These are phyloP conservation scores for Xylaria multiplex DNA, from an alignment of 2,329 filamentous ascomycete genomes.

Conservation along the genomic window DNA sequence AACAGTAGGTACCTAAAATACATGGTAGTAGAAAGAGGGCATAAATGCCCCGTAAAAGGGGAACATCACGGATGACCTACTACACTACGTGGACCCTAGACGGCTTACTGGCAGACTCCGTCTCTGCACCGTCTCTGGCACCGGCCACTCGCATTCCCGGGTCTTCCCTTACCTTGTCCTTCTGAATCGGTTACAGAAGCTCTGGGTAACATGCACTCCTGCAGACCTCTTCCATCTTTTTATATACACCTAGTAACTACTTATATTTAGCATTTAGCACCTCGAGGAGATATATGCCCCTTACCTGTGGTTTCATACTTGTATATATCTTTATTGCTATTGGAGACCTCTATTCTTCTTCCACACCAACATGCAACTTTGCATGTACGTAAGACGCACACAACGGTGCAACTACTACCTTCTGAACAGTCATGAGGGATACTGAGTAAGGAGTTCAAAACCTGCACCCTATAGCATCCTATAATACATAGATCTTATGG, in stretches of 20 bases:
- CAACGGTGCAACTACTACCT: too few relatives aligned
- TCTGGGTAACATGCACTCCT: background rate
- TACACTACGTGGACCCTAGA: constrained; percentile 20
- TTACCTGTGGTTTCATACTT: too few relatives aligned
- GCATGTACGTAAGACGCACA: background rate
- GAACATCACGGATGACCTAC: too few relatives aligned
- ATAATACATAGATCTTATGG: background rate
- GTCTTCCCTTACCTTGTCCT: too few relatives aligned
- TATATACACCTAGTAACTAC: too few relatives aligned
- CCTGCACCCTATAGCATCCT: background rate
- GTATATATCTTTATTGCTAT: background rate
- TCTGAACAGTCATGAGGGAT: too few relatives aligned
- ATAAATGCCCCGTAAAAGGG: constrained; percentile 33
- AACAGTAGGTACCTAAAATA: too few relatives aligned
- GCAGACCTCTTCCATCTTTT: too few relatives aligned
- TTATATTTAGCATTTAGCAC: too few relatives aligned
- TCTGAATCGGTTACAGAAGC: background rate
- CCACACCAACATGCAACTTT: background rate
- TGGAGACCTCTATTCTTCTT: background rate
- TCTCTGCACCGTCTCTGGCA: constrained; percentile 2
- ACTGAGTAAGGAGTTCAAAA: too few relatives aligned
- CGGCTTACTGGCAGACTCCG: constrained; percentile 20
- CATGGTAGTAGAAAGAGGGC: background rate
- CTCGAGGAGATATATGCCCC: too few relatives aligned
- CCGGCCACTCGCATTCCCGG: background rate